Evolutionary conservation across 2,329 filamentous ascomycete genomes (phyloP), one percentile per base, ranked within the genome.

Genomic region (Botrytis deweyae): DNA sequence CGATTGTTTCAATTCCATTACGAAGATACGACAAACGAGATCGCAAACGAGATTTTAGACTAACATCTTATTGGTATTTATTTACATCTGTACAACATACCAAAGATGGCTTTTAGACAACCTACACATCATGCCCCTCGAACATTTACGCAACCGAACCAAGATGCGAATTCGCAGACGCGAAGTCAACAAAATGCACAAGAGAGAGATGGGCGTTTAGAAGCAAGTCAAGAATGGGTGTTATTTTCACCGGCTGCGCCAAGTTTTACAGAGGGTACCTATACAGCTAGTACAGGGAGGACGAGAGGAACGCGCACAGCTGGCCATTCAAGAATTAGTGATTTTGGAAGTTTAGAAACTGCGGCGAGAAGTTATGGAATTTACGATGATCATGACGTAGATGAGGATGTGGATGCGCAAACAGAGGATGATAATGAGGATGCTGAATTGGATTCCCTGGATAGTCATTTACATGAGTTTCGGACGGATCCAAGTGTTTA

Each of bases 191-290:
- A 65, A 40, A 59, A 72, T 63, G 42, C 40, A 38, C 75, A 76
- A 66, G 71, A 76, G n/a, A 46, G 62, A 38, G 36, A 42, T 44
- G 29, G 38, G n/a, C 18, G 38, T 33, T 84, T 90, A 74, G 90
- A 93, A 75, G 92, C 95, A 77, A 92, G 93, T 20, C 92, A 96
- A 83, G 95, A 97, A 88, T 99, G 96, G 96, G 92, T 98, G 72
- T 89, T 99, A 77, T 99, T 99, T 85, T 93, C 94, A 12, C 93
- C 93, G 2, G 87, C 87, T 14, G 90, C 90, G 76, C 88, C 87
- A 5, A 91, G 92, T 33, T 87, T 87, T 18, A 90, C 90, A 8
- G 90, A 92, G 75, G 87, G 91, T 70, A 93, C 91, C 63, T 90
- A 88, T 74, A 90, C 93, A 55, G 89, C 90, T 65, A 89, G 82